Conservation (phyloP, 257 asterid species). For the Petunia secreta region DNA sequence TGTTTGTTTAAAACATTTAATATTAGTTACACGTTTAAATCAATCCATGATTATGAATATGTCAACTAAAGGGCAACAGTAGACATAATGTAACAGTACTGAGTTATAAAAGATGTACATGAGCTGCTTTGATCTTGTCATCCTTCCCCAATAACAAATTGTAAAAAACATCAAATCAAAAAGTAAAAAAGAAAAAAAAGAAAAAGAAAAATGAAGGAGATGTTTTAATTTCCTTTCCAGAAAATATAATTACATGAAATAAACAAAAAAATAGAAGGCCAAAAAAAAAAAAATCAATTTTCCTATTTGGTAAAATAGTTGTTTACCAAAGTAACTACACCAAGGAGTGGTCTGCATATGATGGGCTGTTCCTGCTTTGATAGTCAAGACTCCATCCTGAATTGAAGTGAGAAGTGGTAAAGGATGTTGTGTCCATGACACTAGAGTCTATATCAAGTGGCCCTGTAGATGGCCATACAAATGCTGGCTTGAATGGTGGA, state of each 20-base stretch:
- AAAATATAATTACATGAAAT: conserved; percentile 22
- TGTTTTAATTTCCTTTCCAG: neutral
- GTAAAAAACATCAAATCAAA: neutral
- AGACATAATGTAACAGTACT: neutral
- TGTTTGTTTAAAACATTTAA: neutral
- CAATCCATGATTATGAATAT: neutral
- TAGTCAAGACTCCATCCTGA: conserved; percentile 66
- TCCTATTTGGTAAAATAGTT: conserved; percentile 32
- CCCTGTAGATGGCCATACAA: conserved; percentile 70
- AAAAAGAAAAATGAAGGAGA: conserved; percentile 12
- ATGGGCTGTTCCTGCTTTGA: conserved; percentile 56
- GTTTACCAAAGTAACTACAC: conserved; percentile 50
- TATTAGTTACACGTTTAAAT: neutral
- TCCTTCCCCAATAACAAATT: conserved; percentile 14
- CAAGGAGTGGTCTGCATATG: conserved; percentile 44
- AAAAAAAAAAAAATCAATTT: conserved; percentile 22
- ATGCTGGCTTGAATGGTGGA: conserved; percentile 84
- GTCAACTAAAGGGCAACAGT: neutral
- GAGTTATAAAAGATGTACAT: conserved; percentile 20
- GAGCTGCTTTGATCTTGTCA: conserved; percentile 6
- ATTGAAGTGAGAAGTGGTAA: conserved; percentile 48
- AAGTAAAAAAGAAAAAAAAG: neutral
- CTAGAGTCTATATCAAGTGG: conserved; percentile 44
- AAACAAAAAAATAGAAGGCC: neutral
- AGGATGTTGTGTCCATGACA: conserved; percentile 33